phyloP scores from a whole-genome alignment of 306 rosid species.

The Rubus parviflorus region DNA sequence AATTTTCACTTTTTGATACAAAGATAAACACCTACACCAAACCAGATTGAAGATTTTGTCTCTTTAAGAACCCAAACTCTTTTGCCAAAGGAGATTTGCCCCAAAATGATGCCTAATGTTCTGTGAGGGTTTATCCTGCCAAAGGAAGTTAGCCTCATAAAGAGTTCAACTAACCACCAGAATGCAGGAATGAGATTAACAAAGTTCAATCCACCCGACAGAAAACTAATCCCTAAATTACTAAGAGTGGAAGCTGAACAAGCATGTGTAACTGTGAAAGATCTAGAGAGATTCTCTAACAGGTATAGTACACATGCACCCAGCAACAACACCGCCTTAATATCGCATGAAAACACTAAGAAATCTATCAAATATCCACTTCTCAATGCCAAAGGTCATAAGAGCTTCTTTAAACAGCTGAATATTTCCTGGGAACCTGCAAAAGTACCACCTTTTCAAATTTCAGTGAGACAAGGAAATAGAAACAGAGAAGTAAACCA shows the following conservation, averaged over 20 bases:
- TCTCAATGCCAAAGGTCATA: constrained; percentile 14
- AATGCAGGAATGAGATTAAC: constrained; percentile 25
- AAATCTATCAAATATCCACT: constrained; percentile 10
- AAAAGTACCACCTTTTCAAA: neutral
- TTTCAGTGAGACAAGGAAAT: constrained; percentile 14
- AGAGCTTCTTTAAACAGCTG: constrained; percentile 19
- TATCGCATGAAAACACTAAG: neutral
- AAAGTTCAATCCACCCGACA: constrained; percentile 30
- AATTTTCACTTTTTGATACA: constrained; percentile 29
- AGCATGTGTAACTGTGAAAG: constrained; percentile 6
- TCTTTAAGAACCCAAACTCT: constrained; percentile 37
- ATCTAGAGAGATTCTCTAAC: constrained; percentile 14
- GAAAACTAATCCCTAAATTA: constrained; percentile 31
- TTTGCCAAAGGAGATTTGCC: constrained; percentile 94
- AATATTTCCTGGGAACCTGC: constrained; percentile 16
- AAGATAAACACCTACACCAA: constrained; percentile 11
- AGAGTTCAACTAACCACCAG: constrained; percentile 33
- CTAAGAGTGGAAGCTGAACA: constrained; percentile 21
- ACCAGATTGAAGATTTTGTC: constrained; percentile 5
- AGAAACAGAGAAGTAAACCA: constrained; percentile 18
- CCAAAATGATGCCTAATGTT: constrained; percentile 36
- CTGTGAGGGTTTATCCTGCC: constrained; percentile 26
- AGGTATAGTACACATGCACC: neutral
- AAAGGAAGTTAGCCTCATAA: constrained; percentile 25
- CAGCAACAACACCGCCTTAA: constrained; percentile 4